A percentile compares a stretch with the other conserved stretches of the same genome.
Conservation (phyloP, 306 rosid species). For the Casuarina equisetifolia region DNA sequence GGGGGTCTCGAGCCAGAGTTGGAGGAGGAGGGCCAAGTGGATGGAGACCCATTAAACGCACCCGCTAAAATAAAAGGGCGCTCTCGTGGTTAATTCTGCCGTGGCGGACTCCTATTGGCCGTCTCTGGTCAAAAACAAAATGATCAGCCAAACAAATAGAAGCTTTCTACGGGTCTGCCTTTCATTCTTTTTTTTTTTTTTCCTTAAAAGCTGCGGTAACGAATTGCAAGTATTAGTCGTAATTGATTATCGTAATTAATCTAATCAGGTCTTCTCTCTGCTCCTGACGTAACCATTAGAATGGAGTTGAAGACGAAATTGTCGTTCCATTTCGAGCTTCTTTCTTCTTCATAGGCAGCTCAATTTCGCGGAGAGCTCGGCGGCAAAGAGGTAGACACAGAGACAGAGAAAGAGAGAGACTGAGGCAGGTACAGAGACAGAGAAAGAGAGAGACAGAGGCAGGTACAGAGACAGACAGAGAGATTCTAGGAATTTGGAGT, state of each 20-base stretch:
- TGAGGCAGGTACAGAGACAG: neutral
- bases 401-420: neutral
- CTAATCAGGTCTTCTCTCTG: neutral
- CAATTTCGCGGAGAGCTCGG: neutral
- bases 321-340: neutral
- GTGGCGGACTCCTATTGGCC: neutral
- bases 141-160: neutral
- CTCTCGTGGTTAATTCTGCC: neutral
- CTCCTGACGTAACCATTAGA: slow-evolving; percentile 28
- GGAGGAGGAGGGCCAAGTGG: neutral
- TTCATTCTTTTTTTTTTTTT: neutral
- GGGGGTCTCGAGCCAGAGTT: too few relatives aligned
- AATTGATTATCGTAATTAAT: neutral
- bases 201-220: neutral
- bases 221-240: neutral
- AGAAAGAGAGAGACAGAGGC: neutral
- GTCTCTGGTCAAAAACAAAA: slow-evolving; percentile 4
- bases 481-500: neutral
- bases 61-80: neutral
- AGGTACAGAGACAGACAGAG: neutral
- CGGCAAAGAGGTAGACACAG: neutral
- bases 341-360: neutral
- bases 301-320: slow-evolving; percentile 25
- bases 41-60: neutral
- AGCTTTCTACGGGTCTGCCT: neutral